phyloP scores from a whole-genome alignment of 164 flowering plant species.

The Chimonanthus praecox region DNA sequence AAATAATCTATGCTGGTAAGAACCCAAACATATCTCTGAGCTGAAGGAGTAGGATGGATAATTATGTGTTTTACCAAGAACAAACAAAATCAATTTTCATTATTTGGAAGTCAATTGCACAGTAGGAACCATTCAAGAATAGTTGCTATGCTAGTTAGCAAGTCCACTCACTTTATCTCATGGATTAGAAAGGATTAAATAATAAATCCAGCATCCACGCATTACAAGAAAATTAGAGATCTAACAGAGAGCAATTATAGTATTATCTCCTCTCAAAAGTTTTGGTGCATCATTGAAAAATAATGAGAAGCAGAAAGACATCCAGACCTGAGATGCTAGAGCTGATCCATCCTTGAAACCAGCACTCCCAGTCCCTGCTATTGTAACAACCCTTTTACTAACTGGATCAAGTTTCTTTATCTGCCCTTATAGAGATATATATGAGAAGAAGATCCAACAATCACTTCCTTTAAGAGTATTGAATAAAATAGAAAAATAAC shows the following conservation, averaged over 20 bases:
- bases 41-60: too few relatives aligned
- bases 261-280: too few relatives aligned
- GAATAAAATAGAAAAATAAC: not conserved
- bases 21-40: too few relatives aligned
- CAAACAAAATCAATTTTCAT: not conserved
- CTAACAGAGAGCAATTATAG: not conserved
- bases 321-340: slow-evolving; percentile 61
- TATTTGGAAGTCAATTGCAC: not conserved
- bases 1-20: too few relatives aligned
- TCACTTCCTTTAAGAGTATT: not conserved
- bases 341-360: slow-evolving; percentile 86
- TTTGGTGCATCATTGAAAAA: slow-evolving; percentile 3
- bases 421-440: slow-evolving; percentile 31
- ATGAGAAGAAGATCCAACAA: slow-evolving; percentile 6
- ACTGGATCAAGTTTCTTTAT: slow-evolving; percentile 75
- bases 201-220: not conserved
- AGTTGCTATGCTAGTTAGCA: too few relatives aligned
- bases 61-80: not conserved
- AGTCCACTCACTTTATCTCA: not conserved
- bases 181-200: not conserved
- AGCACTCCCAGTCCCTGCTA: slow-evolving; percentile 88
- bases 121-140: not conserved
- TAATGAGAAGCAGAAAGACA: not conserved
- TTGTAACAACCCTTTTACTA: slow-evolving; percentile 54
- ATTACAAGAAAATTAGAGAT: not conserved